These are phyloP conservation scores for Lipomyces chichibuensis DNA, from an alignment of 805 yeast species.

Conservation along the genomic window DNA sequence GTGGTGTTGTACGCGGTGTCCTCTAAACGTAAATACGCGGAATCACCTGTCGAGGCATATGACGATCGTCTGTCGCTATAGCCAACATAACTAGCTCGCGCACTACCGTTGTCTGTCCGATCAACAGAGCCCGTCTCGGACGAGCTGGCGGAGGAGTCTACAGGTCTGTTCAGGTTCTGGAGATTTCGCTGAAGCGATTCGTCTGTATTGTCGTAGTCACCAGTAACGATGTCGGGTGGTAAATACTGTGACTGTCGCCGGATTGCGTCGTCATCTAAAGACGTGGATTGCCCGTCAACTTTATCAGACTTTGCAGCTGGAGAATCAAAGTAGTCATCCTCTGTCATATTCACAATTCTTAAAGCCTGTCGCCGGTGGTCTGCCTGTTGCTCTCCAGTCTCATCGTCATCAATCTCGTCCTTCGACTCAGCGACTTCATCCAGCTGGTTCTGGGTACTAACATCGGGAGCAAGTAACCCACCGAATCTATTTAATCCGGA, in stretches of 20 bases:
- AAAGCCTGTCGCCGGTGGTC: not conserved
- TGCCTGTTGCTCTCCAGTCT: not conserved
- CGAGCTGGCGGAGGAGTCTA: conserved; percentile 26
- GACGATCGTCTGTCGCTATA: conserved; percentile 9
- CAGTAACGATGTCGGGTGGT: not conserved
- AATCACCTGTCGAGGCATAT: conserved; percentile 7
- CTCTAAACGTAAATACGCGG: not conserved
- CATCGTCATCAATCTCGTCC: not conserved
- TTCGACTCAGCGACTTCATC: not conserved
- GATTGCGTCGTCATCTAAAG: conserved; percentile 10
- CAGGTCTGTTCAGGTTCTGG: conserved; percentile 23
- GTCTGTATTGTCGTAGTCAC: not conserved
- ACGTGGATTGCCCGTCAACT: conserved; percentile 6
- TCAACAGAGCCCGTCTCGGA: conserved; percentile 21
- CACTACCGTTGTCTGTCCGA: conserved; percentile 4
- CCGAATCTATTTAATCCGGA: conserved; percentile 22
- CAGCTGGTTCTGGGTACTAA: not conserved
- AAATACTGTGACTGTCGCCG: conserved; percentile 1
- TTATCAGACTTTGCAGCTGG: conserved; percentile 2
- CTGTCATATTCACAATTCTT: not conserved
- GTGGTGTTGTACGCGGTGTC: conserved; percentile 3
- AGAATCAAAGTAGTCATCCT: not conserved
- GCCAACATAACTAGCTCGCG: not conserved
- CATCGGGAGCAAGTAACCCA: not conserved
- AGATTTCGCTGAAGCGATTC: conserved; percentile 17